Base-by-base conservation (phyloP, 2,329 filamentous ascomycete genomes). In the Verticillium isaacii region DNA sequence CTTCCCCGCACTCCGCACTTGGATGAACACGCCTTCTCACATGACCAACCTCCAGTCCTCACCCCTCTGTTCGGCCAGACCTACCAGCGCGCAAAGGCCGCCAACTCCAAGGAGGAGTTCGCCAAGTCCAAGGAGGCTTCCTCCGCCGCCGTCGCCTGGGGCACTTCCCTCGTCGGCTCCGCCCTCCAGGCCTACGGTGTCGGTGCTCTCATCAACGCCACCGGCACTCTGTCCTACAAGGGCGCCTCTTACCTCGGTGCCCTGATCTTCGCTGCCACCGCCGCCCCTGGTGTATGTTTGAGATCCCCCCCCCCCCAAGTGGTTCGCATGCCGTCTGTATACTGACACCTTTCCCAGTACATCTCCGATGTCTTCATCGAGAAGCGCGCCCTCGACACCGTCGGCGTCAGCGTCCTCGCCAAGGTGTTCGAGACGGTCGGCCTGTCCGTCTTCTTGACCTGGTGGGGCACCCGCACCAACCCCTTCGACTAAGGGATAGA, bases 21-120 rank as follows among this genome's bases (percentile, higher is more conserved):
- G 6, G n/a, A 19, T 52, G 45, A 52, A 32, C 17, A 19, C 23
- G 25, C 34, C 29, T 9, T n/a, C 62, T 61, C 54, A 56, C 60
- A 62, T 41, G 57, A 60, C 58, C 5, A 9, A 9, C 8, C 39
- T 41, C 25, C 62, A 76, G 87, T 98, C 70, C 86, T 98, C 66
- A 85, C 88, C 63, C 94, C 94, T 66, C 81, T 98, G 78, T 97
- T 98, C 76, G 94, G 95, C 74, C 89, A 96, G 73, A 94, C 92
- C 73, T 97, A 97, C 86, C 89, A 93, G 80, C 90, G 92, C 70
- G 93, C 94, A 69, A 93, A 96, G 85, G 82, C 86, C 64, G 87
- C 94, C 77, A 94, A 96, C 87, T 91, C 89, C 73, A 96, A 95
- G 83, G 93, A 98, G 81, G 94, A 98, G 82, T 98, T 97, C 81